phyloP scores from a whole-genome alignment of 768 basidiomycete species.

The Kwoniella shandongensis region DNA sequence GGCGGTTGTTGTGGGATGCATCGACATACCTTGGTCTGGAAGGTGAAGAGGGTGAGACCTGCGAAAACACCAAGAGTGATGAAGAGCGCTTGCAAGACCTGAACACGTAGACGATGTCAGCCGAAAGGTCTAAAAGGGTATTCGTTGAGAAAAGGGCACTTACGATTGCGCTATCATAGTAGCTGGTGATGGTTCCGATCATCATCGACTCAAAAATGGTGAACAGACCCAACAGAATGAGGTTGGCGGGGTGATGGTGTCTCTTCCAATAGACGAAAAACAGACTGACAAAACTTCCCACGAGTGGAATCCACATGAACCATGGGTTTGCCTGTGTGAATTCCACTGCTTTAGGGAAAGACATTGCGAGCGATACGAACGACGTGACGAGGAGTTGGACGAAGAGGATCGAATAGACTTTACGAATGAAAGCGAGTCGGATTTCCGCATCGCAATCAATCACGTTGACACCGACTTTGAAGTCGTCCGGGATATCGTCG shows the following conservation, averaged over 20 bases:
- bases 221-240: slow-evolving; percentile 79
- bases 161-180: slow-evolving; percentile 50
- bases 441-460: slow-evolving; percentile 62
- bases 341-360: slow-evolving; percentile 63
- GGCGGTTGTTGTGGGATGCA: slow-evolving; percentile 7
- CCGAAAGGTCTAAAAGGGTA: not conserved
- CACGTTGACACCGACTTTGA: slow-evolving; percentile 61
- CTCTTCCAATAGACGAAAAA: slow-evolving; percentile 87
- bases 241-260: slow-evolving; percentile 83
- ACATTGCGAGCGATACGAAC: slow-evolving; percentile 71
- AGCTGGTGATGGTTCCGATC: slow-evolving; percentile 73
- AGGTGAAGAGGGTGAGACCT: slow-evolving; percentile 88
- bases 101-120: slow-evolving; percentile 22
- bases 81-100: slow-evolving; percentile 85
- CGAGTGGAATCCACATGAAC: slow-evolving; percentile 55
- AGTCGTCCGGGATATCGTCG: slow-evolving; percentile 82
- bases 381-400: slow-evolving; percentile 65
- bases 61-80: slow-evolving; percentile 91
- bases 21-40: slow-evolving; percentile 77
- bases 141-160: slow-evolving; percentile 40
- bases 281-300: slow-evolving; percentile 73
- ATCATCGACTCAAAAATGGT: slow-evolving; percentile 88
- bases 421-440: slow-evolving; percentile 75
- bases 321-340: slow-evolving; percentile 80
- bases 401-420: slow-evolving; percentile 63